Evolutionary conservation across 306 rosid species (phyloP).

Genomic region (Vigna trinervia): DNA sequence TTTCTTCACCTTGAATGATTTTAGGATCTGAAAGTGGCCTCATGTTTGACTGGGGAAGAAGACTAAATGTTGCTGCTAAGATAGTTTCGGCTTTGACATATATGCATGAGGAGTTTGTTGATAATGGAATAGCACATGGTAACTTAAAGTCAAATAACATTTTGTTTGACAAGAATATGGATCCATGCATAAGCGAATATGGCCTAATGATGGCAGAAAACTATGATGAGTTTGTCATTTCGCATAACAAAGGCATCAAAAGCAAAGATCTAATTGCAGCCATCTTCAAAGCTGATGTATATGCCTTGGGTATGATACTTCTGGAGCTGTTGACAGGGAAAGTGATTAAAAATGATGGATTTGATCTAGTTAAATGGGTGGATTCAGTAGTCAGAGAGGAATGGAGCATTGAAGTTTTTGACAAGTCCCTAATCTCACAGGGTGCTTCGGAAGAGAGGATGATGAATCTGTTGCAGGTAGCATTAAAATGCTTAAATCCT

Average conservation of each 20-base stretch:
- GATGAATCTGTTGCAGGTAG: conserved; percentile 71
- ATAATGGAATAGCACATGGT: conserved; percentile 65
- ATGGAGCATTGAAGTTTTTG: conserved; percentile 77
- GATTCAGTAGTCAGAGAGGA: conserved; percentile 68
- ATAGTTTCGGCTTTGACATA: conserved; percentile 64
- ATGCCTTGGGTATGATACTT: conserved; percentile 73
- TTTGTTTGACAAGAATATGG: conserved; percentile 64
- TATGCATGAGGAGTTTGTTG: conserved; percentile 66
- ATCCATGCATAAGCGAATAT: conserved; percentile 72
- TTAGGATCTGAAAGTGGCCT: conserved; percentile 61
- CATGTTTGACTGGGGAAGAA: conserved; percentile 67
- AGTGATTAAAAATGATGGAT: conserved; percentile 66
- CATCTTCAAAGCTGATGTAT: conserved; percentile 62
- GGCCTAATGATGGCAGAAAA: conserved; percentile 65
- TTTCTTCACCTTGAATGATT: neutral
- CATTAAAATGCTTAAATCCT: conserved; percentile 59
- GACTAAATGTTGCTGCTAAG: conserved; percentile 60
- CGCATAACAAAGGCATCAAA: conserved; percentile 28
- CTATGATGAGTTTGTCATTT: conserved; percentile 43
- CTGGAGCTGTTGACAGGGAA: conserved; percentile 76
- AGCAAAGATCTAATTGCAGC: conserved; percentile 36
- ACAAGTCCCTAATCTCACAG: conserved; percentile 53
- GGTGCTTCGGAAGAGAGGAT: conserved; percentile 75
- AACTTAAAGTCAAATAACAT: conserved; percentile 79
- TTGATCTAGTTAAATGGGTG: conserved; percentile 71